Evolutionary conservation across 1,284 basidiomycete genomes (phyloP).

Genomic region (Fistulinella cinereoalba): DNA sequence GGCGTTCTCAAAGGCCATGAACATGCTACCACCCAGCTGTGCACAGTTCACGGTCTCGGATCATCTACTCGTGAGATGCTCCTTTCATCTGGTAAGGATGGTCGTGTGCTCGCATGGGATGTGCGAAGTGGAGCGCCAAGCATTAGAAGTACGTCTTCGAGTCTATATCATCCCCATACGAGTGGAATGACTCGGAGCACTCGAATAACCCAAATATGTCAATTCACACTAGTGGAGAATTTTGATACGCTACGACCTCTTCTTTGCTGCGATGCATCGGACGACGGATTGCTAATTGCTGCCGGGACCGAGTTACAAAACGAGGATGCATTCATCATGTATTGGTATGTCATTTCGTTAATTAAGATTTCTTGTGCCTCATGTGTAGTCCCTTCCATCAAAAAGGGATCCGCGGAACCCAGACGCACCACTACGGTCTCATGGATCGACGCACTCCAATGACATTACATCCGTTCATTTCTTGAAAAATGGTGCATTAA

Average conservation of each 20-base stretch:
- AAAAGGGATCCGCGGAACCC: constrained; percentile 60
- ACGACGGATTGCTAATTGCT: constrained; percentile 62
- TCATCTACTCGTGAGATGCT: constrained; percentile 37
- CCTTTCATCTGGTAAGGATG: constrained; percentile 63
- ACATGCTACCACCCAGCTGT: constrained; percentile 49
- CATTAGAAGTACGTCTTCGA: constrained; percentile 54
- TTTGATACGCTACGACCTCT: constrained; percentile 45
- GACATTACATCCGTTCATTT: constrained; percentile 72
- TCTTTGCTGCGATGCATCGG: constrained; percentile 66
- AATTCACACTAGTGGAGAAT: constrained; percentile 42
- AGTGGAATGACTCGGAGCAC: constrained; percentile 20
- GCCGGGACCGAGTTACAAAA: constrained; percentile 68
- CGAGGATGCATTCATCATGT: constrained; percentile 69
- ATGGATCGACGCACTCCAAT: constrained; percentile 73
- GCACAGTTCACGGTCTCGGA: constrained; percentile 37
- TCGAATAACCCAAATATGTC: constrained; percentile 47
- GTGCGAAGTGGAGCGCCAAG: constrained; percentile 50
- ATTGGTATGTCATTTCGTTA: constrained; percentile 51
- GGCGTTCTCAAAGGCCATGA: constrained; percentile 54
- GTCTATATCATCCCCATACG: too few relatives aligned
- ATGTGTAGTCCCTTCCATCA: background rate
- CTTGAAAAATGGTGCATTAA: constrained; percentile 25
- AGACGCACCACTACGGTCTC: constrained; percentile 45
- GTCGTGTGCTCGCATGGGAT: constrained; percentile 68
- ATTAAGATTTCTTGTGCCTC: background rate